Evolutionary conservation across 2,329 filamentous ascomycete genomes (phyloP), one percentile per base, ranked within the genome.

Genomic region (Sphaerulina vaccinii): DNA sequence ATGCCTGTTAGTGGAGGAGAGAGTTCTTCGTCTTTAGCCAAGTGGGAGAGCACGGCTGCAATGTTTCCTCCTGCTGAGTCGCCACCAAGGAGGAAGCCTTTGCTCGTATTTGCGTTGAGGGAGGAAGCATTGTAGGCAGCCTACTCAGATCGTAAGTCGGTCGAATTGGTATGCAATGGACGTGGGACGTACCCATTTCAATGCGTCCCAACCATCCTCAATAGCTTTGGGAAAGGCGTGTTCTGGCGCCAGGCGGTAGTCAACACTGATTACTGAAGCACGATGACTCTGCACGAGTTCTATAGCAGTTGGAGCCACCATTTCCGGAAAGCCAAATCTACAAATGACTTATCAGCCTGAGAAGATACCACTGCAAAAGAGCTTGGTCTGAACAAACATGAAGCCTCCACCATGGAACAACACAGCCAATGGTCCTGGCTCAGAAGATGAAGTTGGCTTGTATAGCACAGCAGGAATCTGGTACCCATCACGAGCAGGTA

Each of bases 201-300:
- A 68, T 1, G 81, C 79, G 49, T 82, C 81, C n/a, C 81, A 81
- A 21, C 81, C 80, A 56, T 85, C 82, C 55, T 85, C 80, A 3
- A 84, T 80, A 0, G 81, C 79, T 0, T 76, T 79, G 2, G 82
- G 82, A 59, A 84, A 85, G 0, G 80, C 80, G 54, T 77, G 70
- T 62, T 85, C 81, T 2, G 82, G 82, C 0, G 81, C 81, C 13
- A 78, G 73, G 11, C 82, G 76, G 61, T 85, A 85, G 52, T 79
- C 78, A 51, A 85, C 82, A 55, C 75, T 79, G 54, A 84, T 77
- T 18, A 84, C 76, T 5, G 84, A 76, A 3, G 81, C 81, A 35
- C 73, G 72, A 7, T 79, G 74, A 47, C 82, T 69, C 3, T 79
- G 63, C n/a, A 82, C 71, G 2, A 84, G 43, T 9, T 11, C 6